A percentile compares a stretch with the other conserved stretches of the same genome.
phyloP scores from a whole-genome alignment of 345 rosid genomes.

The Eucalyptus pumila region DNA sequence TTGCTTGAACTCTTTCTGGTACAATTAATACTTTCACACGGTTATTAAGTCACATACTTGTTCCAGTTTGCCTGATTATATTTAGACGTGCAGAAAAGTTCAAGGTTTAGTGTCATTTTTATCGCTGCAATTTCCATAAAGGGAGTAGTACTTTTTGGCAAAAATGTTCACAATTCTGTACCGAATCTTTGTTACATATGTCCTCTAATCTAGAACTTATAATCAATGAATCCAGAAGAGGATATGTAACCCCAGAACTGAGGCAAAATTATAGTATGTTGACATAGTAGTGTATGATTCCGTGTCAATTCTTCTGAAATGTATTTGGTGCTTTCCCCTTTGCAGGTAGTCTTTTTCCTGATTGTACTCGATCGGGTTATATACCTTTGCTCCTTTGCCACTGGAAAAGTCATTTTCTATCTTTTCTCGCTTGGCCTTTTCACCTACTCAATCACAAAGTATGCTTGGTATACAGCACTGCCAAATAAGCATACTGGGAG shows the following conservation, averaged over 20 bases:
- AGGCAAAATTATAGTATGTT: not conserved
- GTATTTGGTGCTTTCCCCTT: not conserved
- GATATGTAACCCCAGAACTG: not conserved
- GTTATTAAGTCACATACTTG: not conserved
- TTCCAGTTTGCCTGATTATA: not conserved
- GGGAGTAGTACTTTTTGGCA: not conserved
- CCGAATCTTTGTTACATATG: not conserved
- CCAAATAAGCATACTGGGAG: conserved; percentile 14
- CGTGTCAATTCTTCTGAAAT: not conserved
- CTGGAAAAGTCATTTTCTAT: conserved; percentile 26
- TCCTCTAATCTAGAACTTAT: not conserved
- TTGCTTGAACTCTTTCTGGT: not conserved
- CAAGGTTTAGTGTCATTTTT: not conserved
- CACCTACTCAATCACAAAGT: conserved; percentile 18
- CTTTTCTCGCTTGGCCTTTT: conserved; percentile 19
- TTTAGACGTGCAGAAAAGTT: not conserved
- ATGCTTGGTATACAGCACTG: conserved; percentile 22
- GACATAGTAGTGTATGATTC: not conserved
- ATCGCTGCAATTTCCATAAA: not conserved
- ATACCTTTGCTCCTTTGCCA: conserved; percentile 34
- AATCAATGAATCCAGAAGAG: not conserved
- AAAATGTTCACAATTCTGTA: not conserved
- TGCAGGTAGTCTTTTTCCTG: conserved; percentile 38
- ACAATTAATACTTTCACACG: not conserved
- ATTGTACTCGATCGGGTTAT: conserved; percentile 31